phyloP scores from a whole-genome alignment of 805 yeast genomes.

The Kodamaea nitidulidarum region DNA sequence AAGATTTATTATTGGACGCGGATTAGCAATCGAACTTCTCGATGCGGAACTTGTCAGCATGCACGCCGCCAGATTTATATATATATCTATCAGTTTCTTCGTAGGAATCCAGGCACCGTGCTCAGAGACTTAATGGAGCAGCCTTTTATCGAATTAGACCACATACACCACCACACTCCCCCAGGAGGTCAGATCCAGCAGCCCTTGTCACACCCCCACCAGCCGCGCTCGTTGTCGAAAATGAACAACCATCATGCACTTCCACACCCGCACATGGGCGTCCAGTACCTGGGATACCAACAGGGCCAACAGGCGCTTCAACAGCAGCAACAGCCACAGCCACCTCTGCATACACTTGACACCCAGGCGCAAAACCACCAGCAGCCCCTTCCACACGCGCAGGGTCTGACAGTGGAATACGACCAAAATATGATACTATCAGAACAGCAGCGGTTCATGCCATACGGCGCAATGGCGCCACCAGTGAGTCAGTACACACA shows the following conservation, averaged over 20 bases:
- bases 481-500: conserved; percentile 8
- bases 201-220: conserved; percentile 6
- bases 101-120: conserved; percentile 5
- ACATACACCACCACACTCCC: conserved; percentile 6
- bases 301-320: conserved; percentile 6
- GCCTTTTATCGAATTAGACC: conserved; percentile 13
- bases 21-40: conserved; percentile 5
- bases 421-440: conserved; percentile 9
- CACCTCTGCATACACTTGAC: conserved; percentile 7
- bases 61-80: conserved; percentile 3
- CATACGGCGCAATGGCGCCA: conserved; percentile 4
- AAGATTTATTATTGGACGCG: conserved; percentile 2
- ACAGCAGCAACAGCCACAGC: conserved; percentile 6
- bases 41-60: conserved; percentile 2
- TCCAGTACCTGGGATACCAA: conserved; percentile 2
- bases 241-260: conserved; percentile 9
- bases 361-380: conserved; percentile 1
- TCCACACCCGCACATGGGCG: conserved; percentile 8
- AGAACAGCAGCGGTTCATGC: conserved; percentile 6
- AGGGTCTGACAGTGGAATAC: conserved; percentile 11
- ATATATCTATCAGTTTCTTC: conserved; percentile 8
- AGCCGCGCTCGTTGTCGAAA: conserved; percentile 7
- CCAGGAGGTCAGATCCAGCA: not conserved
- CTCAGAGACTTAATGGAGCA: conserved; percentile 14
- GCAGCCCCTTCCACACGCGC: conserved; percentile 9